Percentiles rank a stretch among this genome's conserved stretches.
Conservation (phyloP, 1,284 basidiomycete genomes). For the Moesziomyces parantarcticus region DNA sequence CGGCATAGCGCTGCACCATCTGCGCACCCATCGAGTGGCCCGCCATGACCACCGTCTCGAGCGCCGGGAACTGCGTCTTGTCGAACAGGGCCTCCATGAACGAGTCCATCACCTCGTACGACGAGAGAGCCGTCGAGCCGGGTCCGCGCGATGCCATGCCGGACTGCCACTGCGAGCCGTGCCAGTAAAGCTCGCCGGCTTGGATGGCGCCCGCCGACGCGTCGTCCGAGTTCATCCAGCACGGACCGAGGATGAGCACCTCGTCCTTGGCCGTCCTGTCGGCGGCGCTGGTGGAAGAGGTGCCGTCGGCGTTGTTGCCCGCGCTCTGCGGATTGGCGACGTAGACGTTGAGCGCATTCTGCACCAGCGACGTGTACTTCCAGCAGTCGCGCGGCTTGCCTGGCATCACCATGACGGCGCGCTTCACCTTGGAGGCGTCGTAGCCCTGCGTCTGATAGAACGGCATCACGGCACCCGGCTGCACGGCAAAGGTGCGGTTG, state of each 20-base stretch:
- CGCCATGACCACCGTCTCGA: conserved; percentile 53
- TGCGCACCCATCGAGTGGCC: conserved; percentile 65
- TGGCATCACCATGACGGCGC: conserved; percentile 59
- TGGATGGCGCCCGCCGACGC: conserved; percentile 36
- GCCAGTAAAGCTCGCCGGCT: conserved; percentile 53
- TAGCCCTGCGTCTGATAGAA: conserved; percentile 53
- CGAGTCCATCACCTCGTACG: conserved; percentile 54
- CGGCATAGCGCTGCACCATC: conserved; percentile 54
- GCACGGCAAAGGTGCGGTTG: conserved; percentile 46
- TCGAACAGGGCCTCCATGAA: conserved; percentile 58
- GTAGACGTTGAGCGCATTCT: conserved; percentile 51
- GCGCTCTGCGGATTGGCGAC: conserved; percentile 27
- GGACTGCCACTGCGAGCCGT: conserved; percentile 52
- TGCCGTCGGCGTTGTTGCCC: conserved; percentile 13
- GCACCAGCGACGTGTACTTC: conserved; percentile 58
- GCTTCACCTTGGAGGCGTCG: conserved; percentile 52
- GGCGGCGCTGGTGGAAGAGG: not conserved
- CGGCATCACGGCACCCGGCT: conserved; percentile 44
- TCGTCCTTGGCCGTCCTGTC: conserved; percentile 15
- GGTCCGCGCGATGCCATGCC: conserved; percentile 52
- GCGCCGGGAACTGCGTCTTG: conserved; percentile 48
- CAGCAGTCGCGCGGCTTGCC: conserved; percentile 64
- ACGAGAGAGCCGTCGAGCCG: conserved; percentile 25
- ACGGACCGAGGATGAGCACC: conserved; percentile 57
- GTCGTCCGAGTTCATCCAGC: conserved; percentile 58